Conservation (phyloP, 1,139 yeast species). For the Sugiyamaella paludigena region DNA sequence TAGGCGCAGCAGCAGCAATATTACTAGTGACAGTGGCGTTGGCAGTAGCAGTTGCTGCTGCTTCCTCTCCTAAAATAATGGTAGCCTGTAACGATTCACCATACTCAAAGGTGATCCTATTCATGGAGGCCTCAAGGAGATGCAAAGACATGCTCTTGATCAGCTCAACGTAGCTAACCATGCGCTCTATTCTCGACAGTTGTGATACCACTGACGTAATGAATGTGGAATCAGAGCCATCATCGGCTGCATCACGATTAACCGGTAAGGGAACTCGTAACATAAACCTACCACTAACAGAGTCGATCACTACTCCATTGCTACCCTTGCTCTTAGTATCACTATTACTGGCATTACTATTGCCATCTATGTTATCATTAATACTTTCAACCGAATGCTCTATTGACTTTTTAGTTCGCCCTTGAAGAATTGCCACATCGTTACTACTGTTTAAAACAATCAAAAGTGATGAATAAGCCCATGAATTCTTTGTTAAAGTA, state of each 20-base stretch:
- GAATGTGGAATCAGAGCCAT: slow-evolving; percentile 15
- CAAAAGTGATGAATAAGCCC: slow-evolving; percentile 31
- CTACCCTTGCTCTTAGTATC: neutral
- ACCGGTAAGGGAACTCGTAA: slow-evolving; percentile 17
- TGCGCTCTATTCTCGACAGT: slow-evolving; percentile 32
- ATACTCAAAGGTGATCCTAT: slow-evolving; percentile 29
- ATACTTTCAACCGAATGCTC: slow-evolving; percentile 4
- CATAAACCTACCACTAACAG: slow-evolving; percentile 27
- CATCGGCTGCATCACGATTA: too few species aligned
- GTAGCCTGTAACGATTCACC: slow-evolving; percentile 27
- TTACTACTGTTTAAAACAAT: slow-evolving; percentile 13
- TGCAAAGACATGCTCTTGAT: slow-evolving; percentile 29
- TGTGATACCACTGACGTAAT: slow-evolving; percentile 22
- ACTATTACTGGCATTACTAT: neutral
- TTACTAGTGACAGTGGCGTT: neutral
- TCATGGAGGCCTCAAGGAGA: slow-evolving; percentile 33
- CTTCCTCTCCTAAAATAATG: slow-evolving; percentile 12
- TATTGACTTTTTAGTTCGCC: slow-evolving; percentile 21
- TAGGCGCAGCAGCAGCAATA: neutral
- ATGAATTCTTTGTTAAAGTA: slow-evolving; percentile 22
- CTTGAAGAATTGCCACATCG: slow-evolving; percentile 27
- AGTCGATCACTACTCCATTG: slow-evolving; percentile 23
- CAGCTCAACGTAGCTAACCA: slow-evolving; percentile 33
- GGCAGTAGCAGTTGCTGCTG: too few species aligned
- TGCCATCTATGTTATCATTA: neutral